These are phyloP conservation scores for Zarea fungicola DNA, from an alignment of 2,329 filamentous ascomycete species.

Conservation along the genomic window DNA sequence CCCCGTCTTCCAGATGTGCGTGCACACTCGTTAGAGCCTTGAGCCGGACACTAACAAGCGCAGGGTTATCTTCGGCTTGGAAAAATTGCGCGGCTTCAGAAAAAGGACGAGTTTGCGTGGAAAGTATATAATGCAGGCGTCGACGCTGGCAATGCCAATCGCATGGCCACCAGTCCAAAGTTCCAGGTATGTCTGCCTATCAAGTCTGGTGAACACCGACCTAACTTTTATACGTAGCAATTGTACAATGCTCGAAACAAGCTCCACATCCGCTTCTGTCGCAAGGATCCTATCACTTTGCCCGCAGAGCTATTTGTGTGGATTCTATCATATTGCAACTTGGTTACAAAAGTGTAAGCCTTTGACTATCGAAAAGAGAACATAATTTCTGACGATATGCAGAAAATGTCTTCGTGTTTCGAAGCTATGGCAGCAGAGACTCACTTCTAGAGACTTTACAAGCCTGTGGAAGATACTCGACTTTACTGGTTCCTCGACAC, in stretches of 20 bases:
- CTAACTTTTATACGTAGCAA: constrained; percentile 23
- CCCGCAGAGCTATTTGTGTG: constrained; percentile 32
- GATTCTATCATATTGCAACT: constrained; percentile 31
- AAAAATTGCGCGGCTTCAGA: constrained; percentile 33
- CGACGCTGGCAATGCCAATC: constrained; percentile 25
- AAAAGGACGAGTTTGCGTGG: constrained; percentile 34
- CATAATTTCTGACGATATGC: background rate
- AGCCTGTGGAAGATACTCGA: constrained; percentile 28
- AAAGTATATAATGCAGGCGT: constrained; percentile 35
- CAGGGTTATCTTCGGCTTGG: constrained; percentile 39
- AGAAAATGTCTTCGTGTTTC: constrained; percentile 27
- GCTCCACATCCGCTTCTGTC: constrained; percentile 28
- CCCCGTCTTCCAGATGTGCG: constrained; percentile 35
- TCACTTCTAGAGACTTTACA: constrained; percentile 24
- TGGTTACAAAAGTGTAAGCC: constrained; percentile 27
- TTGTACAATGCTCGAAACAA: constrained; percentile 30
- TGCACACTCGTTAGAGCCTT: too few species aligned
- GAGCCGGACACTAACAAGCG: constrained; percentile 12
- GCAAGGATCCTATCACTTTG: constrained; percentile 31
- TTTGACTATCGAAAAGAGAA: background rate
- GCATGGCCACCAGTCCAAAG: constrained; percentile 25
- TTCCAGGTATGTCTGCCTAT: constrained; percentile 25
- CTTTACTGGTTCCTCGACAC: constrained; percentile 21
- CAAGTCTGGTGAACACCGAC: background rate
- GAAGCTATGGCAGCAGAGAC: constrained; percentile 26